Base-by-base conservation (phyloP, 768 basidiomycete genomes). In the Jaapia argillacea region DNA sequence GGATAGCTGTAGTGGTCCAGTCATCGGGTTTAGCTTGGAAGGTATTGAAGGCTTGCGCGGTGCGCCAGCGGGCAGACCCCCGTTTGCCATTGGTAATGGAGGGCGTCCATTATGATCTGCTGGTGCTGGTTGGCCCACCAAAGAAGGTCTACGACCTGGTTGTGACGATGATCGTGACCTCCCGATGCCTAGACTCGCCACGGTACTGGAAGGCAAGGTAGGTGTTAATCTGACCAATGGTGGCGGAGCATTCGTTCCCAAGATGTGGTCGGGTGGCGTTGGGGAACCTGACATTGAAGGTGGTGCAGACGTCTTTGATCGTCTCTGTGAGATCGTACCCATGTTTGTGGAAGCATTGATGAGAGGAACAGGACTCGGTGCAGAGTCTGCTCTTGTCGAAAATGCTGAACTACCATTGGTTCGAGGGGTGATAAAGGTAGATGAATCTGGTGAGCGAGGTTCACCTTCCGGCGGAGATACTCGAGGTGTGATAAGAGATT, bases 91-190 rank as follows among this genome's bases (percentile, higher is more conserved):
- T 67, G 68, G 38, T 46, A 49, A 51, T 75, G 79, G 42, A 64
- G 65, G 28, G 28, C 28, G 28, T 33, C 10, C 10, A 33, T 10
- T 33, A 33, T 33, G 16, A 16, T 33, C 28, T 33, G 16, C 28
- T 16, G 16, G n/a, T n/a, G 10, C 28, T 33, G 28, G 28, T 10
- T 10, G 28, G 10, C 28, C 16, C n/a, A 68, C 58, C 24, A 77
- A 48, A 12, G 81, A 75, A 21, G 84, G 82, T 44, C 83, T 67
- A 45, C 83, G 72, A 22, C 79, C 81, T 35, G 87, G 85, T 50
- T 89, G 87, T 28, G 87, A 88, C 10, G 74, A 76, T 26, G 87
- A 83, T 38, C 87, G 74, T 45, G 55, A 71, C 45, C 87, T 74
- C 18, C 63, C 62, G 0, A 68, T 66, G 24, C 55, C 57, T 1